These are phyloP conservation scores for Arctium lappa DNA, from an alignment of 129 eudicot species.

Conservation along the genomic window DNA sequence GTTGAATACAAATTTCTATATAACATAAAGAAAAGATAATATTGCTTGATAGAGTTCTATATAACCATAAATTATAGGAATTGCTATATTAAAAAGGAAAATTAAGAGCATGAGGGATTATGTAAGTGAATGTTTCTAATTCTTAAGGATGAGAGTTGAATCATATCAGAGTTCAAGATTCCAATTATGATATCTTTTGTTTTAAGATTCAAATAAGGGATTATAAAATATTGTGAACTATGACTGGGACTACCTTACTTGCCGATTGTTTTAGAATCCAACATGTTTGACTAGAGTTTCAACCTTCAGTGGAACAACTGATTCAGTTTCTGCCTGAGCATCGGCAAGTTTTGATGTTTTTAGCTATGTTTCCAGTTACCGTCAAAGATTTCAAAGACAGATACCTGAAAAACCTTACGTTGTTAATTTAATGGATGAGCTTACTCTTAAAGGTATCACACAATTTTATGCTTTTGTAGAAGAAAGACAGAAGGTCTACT, in stretches of 20 bases:
- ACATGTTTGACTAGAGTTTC: slow-evolving; percentile 42
- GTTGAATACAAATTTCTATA: too few relatives aligned
- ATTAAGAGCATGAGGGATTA: background rate
- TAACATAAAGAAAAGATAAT: background rate
- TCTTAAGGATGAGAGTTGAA: too few relatives aligned
- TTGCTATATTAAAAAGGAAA: background rate
- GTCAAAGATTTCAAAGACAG: slow-evolving; percentile 66
- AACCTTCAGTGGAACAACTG: slow-evolving; percentile 57
- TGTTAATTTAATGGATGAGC: slow-evolving; percentile 72
- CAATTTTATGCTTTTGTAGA: slow-evolving; percentile 72
- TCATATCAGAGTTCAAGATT: too few relatives aligned
- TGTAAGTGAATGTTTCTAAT: background rate
- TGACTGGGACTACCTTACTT: too few relatives aligned
- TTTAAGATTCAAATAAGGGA: too few relatives aligned
- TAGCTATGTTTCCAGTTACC: slow-evolving; percentile 70
- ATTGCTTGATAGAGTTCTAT: background rate
- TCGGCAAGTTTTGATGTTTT: slow-evolving; percentile 64
- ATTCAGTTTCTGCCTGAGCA: slow-evolving; percentile 48
- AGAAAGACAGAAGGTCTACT: slow-evolving; percentile 67
- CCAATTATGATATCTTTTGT: too few relatives aligned
- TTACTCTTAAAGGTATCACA: slow-evolving; percentile 58
- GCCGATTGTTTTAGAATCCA: too few relatives aligned
- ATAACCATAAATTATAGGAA: background rate
- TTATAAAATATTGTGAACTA: too few relatives aligned
- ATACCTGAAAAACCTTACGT: slow-evolving; percentile 55